A percentile compares a stretch with the other conserved stretches of the same genome.
Conservation (phyloP, 495 filamentous ascomycete genomes). For the Neohortaea acidophila region DNA sequence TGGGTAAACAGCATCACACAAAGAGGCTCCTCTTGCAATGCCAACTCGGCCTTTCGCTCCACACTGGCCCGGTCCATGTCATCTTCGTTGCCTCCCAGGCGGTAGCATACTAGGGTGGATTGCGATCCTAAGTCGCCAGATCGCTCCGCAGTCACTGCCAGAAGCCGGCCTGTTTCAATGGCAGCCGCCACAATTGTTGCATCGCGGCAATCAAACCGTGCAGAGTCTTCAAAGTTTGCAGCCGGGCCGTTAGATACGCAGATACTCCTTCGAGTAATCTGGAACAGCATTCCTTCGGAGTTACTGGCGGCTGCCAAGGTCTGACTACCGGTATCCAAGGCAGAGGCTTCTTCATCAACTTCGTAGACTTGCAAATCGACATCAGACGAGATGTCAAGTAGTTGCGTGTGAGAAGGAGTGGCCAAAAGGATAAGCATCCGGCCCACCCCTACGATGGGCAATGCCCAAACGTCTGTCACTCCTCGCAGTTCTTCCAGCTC, state of each 20-base stretch:
- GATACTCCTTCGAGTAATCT: slow-evolving; percentile 18
- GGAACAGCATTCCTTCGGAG: slow-evolving; percentile 10
- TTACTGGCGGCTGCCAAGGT: slow-evolving; percentile 18
- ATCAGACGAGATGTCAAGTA: slow-evolving; percentile 8
- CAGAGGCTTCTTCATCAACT: slow-evolving; percentile 5
- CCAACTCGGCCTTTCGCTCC: too few relatives aligned
- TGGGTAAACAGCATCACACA: too few relatives aligned
- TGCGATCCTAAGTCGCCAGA: not conserved
- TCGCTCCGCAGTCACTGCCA: not conserved
- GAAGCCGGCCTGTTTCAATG: not conserved
- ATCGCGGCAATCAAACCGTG: not conserved
- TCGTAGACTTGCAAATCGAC: slow-evolving; percentile 5
- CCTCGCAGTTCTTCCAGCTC: slow-evolving; percentile 1
- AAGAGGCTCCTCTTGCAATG: too few relatives aligned
- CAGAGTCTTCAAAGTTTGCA: slow-evolving; percentile 8
- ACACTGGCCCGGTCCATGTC: too few relatives aligned
- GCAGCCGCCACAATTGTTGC: slow-evolving; percentile 1
- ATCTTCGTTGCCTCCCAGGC: not conserved
- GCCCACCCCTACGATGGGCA: not conserved
- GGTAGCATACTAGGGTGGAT: not conserved
- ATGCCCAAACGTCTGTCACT: slow-evolving; percentile 20
- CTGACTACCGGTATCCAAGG: slow-evolving; percentile 9
- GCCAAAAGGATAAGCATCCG: slow-evolving; percentile 12
- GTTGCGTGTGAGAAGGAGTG: slow-evolving; percentile 7
- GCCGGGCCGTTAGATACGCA: not conserved